Conservation (phyloP, 2,329 filamentous ascomycete species). For the Plectosphaerella sp. region DNA sequence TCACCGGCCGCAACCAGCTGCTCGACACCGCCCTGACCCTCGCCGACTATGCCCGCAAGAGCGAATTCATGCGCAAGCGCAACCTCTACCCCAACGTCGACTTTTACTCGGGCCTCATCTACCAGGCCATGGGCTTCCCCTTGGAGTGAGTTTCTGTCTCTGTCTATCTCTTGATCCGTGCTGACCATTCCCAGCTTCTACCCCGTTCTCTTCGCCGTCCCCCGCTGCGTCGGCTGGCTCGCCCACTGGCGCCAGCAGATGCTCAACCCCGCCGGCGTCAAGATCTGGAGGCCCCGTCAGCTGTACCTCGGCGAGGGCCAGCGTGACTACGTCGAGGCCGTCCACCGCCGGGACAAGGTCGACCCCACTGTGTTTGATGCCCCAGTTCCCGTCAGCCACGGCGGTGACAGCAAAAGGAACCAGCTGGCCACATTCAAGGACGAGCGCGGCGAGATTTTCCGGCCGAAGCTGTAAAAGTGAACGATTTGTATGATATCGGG, state of each 20-base stretch:
- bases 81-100: slow-evolving; percentile 48
- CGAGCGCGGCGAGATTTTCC: slow-evolving; percentile 25
- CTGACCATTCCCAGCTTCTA: slow-evolving; percentile 31
- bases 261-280: slow-evolving; percentile 38
- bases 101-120: slow-evolving; percentile 48
- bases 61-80: slow-evolving; percentile 42
- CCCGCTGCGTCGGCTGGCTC: slow-evolving; percentile 45
- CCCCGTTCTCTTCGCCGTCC: slow-evolving; percentile 45
- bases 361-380: slow-evolving; percentile 26
- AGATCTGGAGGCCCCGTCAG: slow-evolving; percentile 47
- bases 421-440: slow-evolving; percentile 33
- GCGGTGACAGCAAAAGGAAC: slow-evolving; percentile 37
- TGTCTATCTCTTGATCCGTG: too few relatives aligned
- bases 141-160: slow-evolving; percentile 32
- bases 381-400: slow-evolving; percentile 30
- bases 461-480: slow-evolving; percentile 14
- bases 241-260: slow-evolving; percentile 49
- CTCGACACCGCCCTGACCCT: slow-evolving; percentile 43
- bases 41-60: slow-evolving; percentile 38
- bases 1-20: slow-evolving; percentile 45
- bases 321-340: slow-evolving; percentile 36
- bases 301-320: slow-evolving; percentile 40
- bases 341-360: slow-evolving; percentile 25
- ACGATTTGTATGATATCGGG: background rate
- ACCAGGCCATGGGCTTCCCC: slow-evolving; percentile 49